These are phyloP conservation scores for Marvania coccoides DNA, from an alignment of 139 green algal genomes.

Conservation along the genomic window DNA sequence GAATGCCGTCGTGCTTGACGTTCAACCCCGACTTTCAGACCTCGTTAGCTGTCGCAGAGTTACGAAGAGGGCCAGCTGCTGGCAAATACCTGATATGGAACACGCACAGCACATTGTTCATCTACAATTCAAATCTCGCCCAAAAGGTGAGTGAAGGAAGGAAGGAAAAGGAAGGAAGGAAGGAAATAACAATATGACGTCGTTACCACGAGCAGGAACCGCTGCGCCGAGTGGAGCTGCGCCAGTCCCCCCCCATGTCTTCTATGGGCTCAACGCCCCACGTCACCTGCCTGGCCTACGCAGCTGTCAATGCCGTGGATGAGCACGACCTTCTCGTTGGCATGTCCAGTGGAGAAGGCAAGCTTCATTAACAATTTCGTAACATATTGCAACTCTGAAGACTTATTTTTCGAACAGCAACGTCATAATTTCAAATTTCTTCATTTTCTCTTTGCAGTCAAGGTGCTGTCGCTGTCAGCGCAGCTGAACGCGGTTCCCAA, in stretches of 20 bases:
- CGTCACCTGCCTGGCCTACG: background rate
- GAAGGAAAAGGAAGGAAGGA: no score
- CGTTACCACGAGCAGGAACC: no score
- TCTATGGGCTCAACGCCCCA: no score
- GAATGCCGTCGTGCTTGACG: background rate
- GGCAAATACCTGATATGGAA: background rate
- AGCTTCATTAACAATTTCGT: background rate
- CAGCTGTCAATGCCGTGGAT: background rate
- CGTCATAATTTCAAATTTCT: background rate
- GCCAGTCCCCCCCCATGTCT: no score
- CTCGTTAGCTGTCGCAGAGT: background rate
- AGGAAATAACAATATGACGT: no score
- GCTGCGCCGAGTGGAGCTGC: no score
- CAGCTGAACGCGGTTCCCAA: conserved; percentile 33
- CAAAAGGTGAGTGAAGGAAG: background rate
- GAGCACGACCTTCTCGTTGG: background rate
- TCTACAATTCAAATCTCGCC: background rate
- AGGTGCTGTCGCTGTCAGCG: conserved; percentile 45
- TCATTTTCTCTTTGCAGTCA: conserved; percentile 38
- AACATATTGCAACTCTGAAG: background rate
- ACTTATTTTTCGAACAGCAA: background rate
- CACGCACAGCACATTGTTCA: background rate
- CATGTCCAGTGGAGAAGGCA: conserved; percentile 5
- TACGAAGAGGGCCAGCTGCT: background rate
- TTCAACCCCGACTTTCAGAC: background rate